Conservation (phyloP, 1,284 basidiomycete genomes). For the Chiua sp. region DNA sequence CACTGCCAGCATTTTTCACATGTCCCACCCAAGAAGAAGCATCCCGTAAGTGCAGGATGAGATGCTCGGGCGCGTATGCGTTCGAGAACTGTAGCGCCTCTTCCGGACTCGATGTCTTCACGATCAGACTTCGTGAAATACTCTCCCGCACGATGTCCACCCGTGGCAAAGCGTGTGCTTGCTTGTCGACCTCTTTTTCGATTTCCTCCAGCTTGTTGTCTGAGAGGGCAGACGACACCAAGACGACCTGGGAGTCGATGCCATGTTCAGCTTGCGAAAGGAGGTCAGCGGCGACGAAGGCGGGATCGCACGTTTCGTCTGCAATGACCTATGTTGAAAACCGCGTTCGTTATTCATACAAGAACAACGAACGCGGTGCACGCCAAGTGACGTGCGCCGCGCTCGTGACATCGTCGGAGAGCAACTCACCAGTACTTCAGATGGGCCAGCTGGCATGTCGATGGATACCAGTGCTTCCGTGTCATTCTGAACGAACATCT, state of each 20-base stretch:
- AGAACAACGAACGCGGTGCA: slow-evolving; percentile 45
- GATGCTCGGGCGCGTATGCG: slow-evolving; percentile 97
- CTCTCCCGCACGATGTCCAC: slow-evolving; percentile 93
- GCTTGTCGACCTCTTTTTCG: slow-evolving; percentile 86
- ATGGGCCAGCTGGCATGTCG: slow-evolving; percentile 99
- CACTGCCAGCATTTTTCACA: slow-evolving; percentile 93
- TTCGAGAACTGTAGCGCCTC: slow-evolving; percentile 93
- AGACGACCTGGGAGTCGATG: slow-evolving; percentile 96
- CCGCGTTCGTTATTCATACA: slow-evolving; percentile 43
- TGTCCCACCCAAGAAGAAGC: slow-evolving; percentile 68
- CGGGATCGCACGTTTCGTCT: slow-evolving; percentile 84
- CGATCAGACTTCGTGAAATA: slow-evolving; percentile 91
- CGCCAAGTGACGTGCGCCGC: slow-evolving; percentile 16
- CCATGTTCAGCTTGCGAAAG: slow-evolving; percentile 99
- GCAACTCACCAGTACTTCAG: slow-evolving; percentile 87
- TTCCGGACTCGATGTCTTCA: slow-evolving; percentile 69
- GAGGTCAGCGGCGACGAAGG: slow-evolving; percentile 96
- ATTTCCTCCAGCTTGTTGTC: slow-evolving; percentile 71
- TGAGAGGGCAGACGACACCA: slow-evolving; percentile 81
- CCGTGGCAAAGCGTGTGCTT: slow-evolving; percentile 87
- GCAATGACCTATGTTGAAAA: slow-evolving; percentile 78
- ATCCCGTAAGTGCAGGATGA: slow-evolving; percentile 87
- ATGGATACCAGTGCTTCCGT: slow-evolving; percentile 97
- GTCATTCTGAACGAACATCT: slow-evolving; percentile 99
- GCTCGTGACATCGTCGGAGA: slow-evolving; percentile 2